Evolutionary conservation across 768 basidiomycete species (phyloP).

Genomic region (Psilocybe sp.): DNA sequence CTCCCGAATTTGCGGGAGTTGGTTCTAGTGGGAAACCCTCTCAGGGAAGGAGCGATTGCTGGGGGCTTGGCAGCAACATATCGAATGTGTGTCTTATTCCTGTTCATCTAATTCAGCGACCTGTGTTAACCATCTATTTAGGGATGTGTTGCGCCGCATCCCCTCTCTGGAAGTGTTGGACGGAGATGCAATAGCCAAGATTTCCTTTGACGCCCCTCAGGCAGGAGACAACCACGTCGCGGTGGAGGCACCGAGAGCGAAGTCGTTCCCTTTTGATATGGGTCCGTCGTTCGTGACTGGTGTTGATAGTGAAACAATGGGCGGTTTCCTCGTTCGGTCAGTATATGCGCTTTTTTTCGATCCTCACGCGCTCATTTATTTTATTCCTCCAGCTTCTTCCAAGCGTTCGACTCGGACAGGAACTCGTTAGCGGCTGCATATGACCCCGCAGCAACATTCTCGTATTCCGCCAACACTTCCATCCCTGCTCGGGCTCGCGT

Average conservation of each 20-base stretch:
- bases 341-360: conserved; percentile 20
- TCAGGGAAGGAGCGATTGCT: conserved; percentile 59
- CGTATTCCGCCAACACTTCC: conserved; percentile 80
- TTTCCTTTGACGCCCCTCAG: conserved; percentile 75
- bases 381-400: conserved; percentile 64
- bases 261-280: conserved; percentile 80
- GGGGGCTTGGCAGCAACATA: conserved; percentile 61
- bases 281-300: conserved; percentile 71
- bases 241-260: conserved; percentile 48
- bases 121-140: conserved; percentile 24
- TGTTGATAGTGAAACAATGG: conserved; percentile 64
- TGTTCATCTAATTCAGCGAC: not conserved
- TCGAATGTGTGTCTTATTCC: conserved; percentile 49
- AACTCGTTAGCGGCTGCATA: conserved; percentile 68
- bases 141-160: conserved; percentile 81
- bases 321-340: conserved; percentile 76
- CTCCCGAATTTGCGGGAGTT: conserved; percentile 67
- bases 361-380: conserved; percentile 11
- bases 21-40: conserved; percentile 72
- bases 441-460: conserved; percentile 86
- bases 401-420: conserved; percentile 78
- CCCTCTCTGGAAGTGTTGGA: conserved; percentile 82
- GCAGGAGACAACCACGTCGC: conserved; percentile 42
- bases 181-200: conserved; percentile 72
- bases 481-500: conserved; percentile 78